Evolutionary conservation across 2,329 filamentous ascomycete species (phyloP).

Genomic region (Emmonsiellopsis sp.): DNA sequence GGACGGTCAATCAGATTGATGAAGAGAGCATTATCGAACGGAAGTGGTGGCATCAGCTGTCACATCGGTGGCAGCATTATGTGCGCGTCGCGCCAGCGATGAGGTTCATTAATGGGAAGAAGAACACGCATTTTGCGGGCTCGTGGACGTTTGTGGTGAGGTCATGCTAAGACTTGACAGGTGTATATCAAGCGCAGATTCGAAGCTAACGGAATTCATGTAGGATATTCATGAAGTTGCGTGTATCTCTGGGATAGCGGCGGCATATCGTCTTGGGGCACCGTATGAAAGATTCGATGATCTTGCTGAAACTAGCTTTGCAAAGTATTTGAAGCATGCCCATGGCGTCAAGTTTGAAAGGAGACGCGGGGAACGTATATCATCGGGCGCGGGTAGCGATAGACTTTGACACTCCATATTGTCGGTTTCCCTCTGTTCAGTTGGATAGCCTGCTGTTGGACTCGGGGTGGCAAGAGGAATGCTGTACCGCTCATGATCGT

Average conservation of each 20-base stretch:
- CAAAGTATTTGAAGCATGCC: conserved; percentile 19
- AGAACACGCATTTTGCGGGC: conserved; percentile 54
- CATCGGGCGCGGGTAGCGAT: background rate
- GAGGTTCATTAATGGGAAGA: conserved; percentile 61
- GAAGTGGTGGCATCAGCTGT: conserved; percentile 56
- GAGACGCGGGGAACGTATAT: background rate
- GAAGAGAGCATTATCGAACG: conserved; percentile 46
- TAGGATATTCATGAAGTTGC: conserved; percentile 55
- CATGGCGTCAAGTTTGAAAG: conserved; percentile 7
- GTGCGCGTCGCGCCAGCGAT: conserved; percentile 57
- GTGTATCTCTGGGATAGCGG: conserved; percentile 60
- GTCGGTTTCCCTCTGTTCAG: too few relatives aligned
- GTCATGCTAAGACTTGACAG: conserved; percentile 3
- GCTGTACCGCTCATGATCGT: too few relatives aligned
- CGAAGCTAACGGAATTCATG: background rate
- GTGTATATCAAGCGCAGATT: background rate
- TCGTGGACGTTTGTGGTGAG: conserved; percentile 60
- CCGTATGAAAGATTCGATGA: conserved; percentile 39
- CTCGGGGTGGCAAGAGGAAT: too few relatives aligned
- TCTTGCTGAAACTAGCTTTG: conserved; percentile 23
- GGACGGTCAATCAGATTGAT: conserved; percentile 50
- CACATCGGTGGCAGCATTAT: conserved; percentile 53
- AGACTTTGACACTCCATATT: background rate
- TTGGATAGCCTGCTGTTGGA: too few relatives aligned
- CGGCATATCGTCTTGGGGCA: conserved; percentile 59